A percentile compares a stretch with the other conserved stretches of the same genome.
Conservation (phyloP, 192 early-diverging fungal species). For the Entomortierella beljakovae region DNA sequence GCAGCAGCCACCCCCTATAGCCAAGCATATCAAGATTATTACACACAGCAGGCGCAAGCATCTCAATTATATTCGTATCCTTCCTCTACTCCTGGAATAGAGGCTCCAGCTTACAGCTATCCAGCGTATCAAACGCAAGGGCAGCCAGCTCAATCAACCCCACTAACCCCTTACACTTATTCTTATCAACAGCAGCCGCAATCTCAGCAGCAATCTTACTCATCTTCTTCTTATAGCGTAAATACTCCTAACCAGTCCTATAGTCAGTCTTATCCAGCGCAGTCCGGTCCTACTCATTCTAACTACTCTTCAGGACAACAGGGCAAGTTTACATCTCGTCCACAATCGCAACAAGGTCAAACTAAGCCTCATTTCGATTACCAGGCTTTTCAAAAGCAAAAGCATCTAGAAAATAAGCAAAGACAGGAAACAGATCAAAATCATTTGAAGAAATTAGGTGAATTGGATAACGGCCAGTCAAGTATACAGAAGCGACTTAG, state of each 20-base stretch:
- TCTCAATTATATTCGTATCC: constrained; percentile 35
- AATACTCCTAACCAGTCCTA: background rate
- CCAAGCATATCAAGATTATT: constrained; percentile 32
- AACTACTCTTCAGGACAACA: constrained; percentile 10
- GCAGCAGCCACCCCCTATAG: constrained; percentile 19
- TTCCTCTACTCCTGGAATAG: constrained; percentile 14
- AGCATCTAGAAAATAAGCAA: constrained; percentile 41
- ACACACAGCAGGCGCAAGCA: constrained; percentile 23
- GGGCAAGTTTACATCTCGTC: background rate
- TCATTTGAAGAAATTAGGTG: background rate
- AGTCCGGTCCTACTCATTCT: constrained; percentile 14
- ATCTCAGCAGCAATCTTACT: constrained; percentile 21
- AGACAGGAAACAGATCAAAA: background rate
- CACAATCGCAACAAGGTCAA: constrained; percentile 14
- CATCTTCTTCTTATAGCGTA: constrained; percentile 45
- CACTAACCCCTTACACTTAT: constrained; percentile 49
- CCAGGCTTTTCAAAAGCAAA: constrained; percentile 47
- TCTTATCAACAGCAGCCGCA: constrained; percentile 28
- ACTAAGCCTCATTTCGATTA: constrained; percentile 34
- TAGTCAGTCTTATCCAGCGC: background rate
- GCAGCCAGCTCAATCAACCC: constrained; percentile 2
- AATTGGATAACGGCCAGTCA: background rate
- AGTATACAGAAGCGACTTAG: constrained; percentile 13
- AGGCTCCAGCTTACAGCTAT: constrained; percentile 34
- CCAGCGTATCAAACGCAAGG: constrained; percentile 14